These are phyloP conservation scores for Mycocentrospora acerina DNA, from an alignment of 2,329 filamentous ascomycete genomes.

Conservation along the genomic window DNA sequence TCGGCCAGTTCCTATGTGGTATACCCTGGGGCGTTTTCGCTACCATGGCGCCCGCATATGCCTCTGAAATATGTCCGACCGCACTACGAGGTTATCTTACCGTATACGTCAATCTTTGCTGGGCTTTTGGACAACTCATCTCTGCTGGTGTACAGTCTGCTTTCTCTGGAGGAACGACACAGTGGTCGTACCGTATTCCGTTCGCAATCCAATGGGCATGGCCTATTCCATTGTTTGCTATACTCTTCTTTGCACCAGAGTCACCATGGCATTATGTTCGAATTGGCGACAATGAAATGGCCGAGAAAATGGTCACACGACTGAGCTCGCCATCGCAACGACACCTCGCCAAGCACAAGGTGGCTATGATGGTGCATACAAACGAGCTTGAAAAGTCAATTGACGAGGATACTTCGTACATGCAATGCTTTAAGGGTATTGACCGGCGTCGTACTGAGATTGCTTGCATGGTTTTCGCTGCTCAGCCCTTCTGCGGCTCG, in stretches of 20 bases:
- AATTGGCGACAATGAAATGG: conserved; percentile 60
- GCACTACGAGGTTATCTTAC: conserved; percentile 57
- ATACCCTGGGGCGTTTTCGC: conserved; percentile 47
- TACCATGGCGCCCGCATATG: conserved; percentile 45
- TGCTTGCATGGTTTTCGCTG: conserved; percentile 52
- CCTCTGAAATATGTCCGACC: conserved; percentile 65
- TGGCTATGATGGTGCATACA: conserved; percentile 83
- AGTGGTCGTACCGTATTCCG: conserved; percentile 65
- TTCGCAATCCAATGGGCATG: conserved; percentile 74
- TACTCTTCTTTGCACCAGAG: conserved; percentile 67
- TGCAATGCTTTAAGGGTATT: conserved; percentile 77
- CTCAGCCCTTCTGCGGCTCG: conserved; percentile 37
- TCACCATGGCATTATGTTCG: conserved; percentile 72
- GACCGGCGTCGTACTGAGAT: conserved; percentile 77
- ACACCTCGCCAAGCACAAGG: conserved; percentile 46
- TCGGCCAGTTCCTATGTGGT: conserved; percentile 22
- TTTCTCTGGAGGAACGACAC: conserved; percentile 58
- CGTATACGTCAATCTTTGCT: conserved; percentile 54
- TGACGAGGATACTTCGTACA: conserved; percentile 64
- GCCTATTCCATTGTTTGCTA: conserved; percentile 64
- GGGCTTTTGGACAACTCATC: conserved; percentile 61
- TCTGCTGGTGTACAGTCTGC: conserved; percentile 67
- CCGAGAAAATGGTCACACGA: conserved; percentile 46
- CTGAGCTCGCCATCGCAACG: conserved; percentile 1
- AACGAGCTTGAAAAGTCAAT: conserved; percentile 73